Percentiles rank a stretch among this genome's conserved stretches.
Conservation (phyloP, 805 yeast species). For the Starmerella etchellsii region DNA sequence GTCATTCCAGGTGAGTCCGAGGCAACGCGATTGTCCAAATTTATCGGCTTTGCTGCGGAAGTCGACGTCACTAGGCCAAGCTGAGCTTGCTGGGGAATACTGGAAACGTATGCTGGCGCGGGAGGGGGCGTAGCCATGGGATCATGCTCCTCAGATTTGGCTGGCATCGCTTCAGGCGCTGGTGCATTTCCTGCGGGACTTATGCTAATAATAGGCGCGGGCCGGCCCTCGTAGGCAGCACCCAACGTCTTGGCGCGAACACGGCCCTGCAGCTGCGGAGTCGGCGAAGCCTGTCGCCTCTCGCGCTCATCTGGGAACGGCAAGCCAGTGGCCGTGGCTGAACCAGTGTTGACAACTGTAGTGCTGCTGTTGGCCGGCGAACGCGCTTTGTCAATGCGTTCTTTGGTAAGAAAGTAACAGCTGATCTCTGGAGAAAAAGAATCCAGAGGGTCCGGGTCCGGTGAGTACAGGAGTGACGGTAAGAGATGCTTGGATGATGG, state of each 20-base stretch:
- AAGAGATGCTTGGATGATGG: not conserved
- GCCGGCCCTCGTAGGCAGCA: slow-evolving; percentile 7
- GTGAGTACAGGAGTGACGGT: not conserved
- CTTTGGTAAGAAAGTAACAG: slow-evolving; percentile 74
- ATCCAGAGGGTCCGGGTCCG: slow-evolving; percentile 47
- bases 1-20: slow-evolving; percentile 4
- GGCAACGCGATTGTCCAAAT: slow-evolving; percentile 1
- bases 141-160: not conserved
- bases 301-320: not conserved
- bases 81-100: slow-evolving; percentile 9
- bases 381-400: slow-evolving; percentile 47
- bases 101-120: slow-evolving; percentile 10
- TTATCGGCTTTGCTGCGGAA: slow-evolving; percentile 5
- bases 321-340: not conserved
- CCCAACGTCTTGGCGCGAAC: slow-evolving; percentile 16
- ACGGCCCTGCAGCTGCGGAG: slow-evolving; percentile 11
- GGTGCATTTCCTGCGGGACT: not conserved
- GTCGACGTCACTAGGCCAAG: slow-evolving; percentile 9
- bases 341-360: not conserved
- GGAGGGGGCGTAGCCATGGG: not conserved
- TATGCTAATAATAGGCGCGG: not conserved
- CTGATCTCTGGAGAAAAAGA: slow-evolving; percentile 84
- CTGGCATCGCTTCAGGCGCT: not conserved
- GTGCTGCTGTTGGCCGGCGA: not conserved
- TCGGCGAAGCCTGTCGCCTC: slow-evolving; percentile 1